Conservation (phyloP, 2,329 filamentous ascomycete species). For the Claviceps maximensis region DNA sequence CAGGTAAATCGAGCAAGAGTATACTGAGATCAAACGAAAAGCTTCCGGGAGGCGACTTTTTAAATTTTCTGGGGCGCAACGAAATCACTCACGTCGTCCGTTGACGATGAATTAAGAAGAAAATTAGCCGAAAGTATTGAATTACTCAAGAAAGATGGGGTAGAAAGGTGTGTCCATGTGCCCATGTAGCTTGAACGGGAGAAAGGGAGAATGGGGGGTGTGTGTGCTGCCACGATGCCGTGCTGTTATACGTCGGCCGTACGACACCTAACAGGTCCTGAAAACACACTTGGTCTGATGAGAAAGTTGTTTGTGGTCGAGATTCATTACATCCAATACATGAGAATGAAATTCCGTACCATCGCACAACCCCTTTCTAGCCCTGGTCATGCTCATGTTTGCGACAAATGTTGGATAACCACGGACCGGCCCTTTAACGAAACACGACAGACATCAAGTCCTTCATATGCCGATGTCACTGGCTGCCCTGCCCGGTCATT, state of each 20-base stretch:
- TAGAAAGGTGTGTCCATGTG: not conserved
- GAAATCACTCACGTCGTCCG: not conserved
- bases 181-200: not conserved
- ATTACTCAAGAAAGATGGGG: not conserved
- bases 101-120: not conserved
- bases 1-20: not conserved
- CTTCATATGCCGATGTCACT: constrained; percentile 2
- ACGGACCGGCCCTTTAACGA: constrained; percentile 8
- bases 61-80: not conserved
- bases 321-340: not conserved
- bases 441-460: constrained; percentile 5
- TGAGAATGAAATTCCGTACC: constrained; percentile 3
- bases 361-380: constrained; percentile 4
- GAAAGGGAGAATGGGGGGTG: not conserved
- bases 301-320: constrained; percentile 5
- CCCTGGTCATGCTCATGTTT: constrained; percentile 6
- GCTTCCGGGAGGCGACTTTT: not conserved
- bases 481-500: not conserved
- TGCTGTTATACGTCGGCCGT: constrained; percentile 8
- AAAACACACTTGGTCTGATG: constrained; percentile 5
- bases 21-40: not conserved
- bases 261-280: constrained; percentile 4
- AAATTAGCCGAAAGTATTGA: constrained; percentile 4
- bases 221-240: constrained; percentile 1
- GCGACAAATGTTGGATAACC: constrained; percentile 5